These are phyloP conservation scores for Physaria fendleri DNA, from an alignment of 345 rosid species.

Conservation along the genomic window DNA sequence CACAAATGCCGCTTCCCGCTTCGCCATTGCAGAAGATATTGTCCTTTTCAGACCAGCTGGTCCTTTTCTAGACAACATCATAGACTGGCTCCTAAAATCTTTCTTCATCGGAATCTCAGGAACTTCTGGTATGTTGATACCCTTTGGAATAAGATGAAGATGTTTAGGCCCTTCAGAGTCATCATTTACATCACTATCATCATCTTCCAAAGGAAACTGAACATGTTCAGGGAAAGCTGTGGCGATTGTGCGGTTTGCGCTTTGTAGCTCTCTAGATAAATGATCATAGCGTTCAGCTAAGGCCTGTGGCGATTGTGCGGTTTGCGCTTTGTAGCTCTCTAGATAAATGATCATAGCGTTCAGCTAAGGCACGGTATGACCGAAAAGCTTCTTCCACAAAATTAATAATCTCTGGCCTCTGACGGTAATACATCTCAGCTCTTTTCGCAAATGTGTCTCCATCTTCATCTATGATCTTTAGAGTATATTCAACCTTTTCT, in stretches of 20 bases:
- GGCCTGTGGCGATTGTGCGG: constrained; percentile 64
- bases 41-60: constrained; percentile 29
- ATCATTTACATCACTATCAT: constrained; percentile 37
- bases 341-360: constrained; percentile 58
- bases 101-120: constrained; percentile 43
- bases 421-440: constrained; percentile 68
- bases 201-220: constrained; percentile 46
- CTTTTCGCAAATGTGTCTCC: constrained; percentile 73
- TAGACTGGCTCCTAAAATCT: constrained; percentile 38
- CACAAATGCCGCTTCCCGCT: constrained; percentile 20
- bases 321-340: constrained; percentile 78
- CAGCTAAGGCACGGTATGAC: constrained; percentile 67
- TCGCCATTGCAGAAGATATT: constrained; percentile 13
- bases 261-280: constrained; percentile 66
- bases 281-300: constrained; percentile 70
- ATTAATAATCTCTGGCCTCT: constrained; percentile 65
- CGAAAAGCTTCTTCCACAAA: constrained; percentile 62
- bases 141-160: constrained; percentile 24
- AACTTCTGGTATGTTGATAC: constrained; percentile 37
- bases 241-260: constrained; percentile 74
- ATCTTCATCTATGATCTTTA: constrained; percentile 56
- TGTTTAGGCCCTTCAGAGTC: constrained; percentile 10
- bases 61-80: constrained; percentile 33
- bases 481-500: constrained; percentile 47
- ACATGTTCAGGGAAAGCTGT: constrained; percentile 65